A percentile compares a stretch with the other conserved stretches of the same genome.
Conservation (phyloP, 495 filamentous ascomycete species). For the Evansstolkia leycettana region DNA sequence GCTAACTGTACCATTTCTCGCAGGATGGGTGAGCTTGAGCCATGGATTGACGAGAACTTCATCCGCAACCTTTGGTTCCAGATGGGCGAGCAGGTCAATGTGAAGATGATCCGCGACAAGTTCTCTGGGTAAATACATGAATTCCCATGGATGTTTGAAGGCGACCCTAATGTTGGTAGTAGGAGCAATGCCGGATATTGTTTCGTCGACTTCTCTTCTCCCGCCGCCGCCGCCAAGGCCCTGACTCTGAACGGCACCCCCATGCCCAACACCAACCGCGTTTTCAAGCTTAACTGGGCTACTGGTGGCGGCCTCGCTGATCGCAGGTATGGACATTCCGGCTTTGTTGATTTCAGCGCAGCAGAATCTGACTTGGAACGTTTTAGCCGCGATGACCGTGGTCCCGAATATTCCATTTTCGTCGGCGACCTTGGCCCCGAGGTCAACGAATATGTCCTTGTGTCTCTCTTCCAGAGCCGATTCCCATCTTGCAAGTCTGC, state of each 20-base stretch:
- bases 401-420: constrained; percentile 93
- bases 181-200: constrained; percentile 96
- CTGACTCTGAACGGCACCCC: constrained; percentile 76
- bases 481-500: constrained; percentile 98
- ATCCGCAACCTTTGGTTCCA: constrained; percentile 87
- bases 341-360: no score
- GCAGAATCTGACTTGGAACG: constrained; percentile 8
- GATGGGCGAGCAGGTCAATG: constrained; percentile 87
- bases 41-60: constrained; percentile 99
- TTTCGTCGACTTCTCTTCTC: constrained; percentile 84
- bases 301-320: constrained; percentile 93
- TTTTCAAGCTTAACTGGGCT: constrained; percentile 99
- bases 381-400: constrained; percentile 77
- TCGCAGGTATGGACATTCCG: constrained; percentile 52
- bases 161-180: constrained; percentile 37
- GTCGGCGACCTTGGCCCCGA: constrained; percentile 96
- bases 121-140: constrained; percentile 80
- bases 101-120: constrained; percentile 99
- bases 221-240: constrained; percentile 83
- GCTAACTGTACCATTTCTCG: constrained; percentile 5
- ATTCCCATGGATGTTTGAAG: constrained; percentile 3
- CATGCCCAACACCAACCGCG: constrained; percentile 87
- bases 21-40: constrained; percentile 98
- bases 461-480: constrained; percentile 89
- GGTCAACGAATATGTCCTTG: constrained; percentile 96